Conservation (phyloP, 176 grass and related monocot genomes). For the Juncus effusus region DNA sequence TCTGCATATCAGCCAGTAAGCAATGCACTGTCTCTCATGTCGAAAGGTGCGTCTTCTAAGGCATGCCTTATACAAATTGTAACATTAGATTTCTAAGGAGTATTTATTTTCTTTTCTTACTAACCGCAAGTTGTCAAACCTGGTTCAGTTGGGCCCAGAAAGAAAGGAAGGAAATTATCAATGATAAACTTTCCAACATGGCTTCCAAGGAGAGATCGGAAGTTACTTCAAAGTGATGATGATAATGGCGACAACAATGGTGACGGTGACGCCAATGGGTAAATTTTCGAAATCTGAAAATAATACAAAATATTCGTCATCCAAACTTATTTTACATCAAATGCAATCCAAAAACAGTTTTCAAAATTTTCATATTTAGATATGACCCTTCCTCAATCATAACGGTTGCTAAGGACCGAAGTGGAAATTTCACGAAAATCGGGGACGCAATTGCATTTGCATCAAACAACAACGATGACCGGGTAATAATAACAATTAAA, state of each 20-base stretch:
- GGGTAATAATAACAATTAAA: constrained; percentile 56
- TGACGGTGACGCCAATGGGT: background rate
- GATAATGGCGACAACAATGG: background rate
- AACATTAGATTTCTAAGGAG: too few relatives aligned
- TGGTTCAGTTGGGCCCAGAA: background rate
- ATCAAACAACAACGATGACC: constrained; percentile 29
- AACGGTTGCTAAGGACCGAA: constrained; percentile 57
- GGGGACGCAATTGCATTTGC: constrained; percentile 47
- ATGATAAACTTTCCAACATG: background rate
- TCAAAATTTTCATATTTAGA: background rate
- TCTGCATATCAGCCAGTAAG: constrained; percentile 56
- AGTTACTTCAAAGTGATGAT: constrained; percentile 11
- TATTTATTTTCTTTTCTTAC: background rate
- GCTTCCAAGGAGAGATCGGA: constrained; percentile 11
- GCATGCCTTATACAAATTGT: too few relatives aligned
- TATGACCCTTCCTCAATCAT: constrained; percentile 31
- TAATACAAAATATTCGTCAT: too few relatives aligned
- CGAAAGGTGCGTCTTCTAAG: constrained; percentile 11
- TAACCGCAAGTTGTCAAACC: background rate
- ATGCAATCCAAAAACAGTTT: too few relatives aligned
- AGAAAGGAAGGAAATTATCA: constrained; percentile 17
- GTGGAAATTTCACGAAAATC: constrained; percentile 45
- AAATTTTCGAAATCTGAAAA: too few relatives aligned
- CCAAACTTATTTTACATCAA: too few relatives aligned
- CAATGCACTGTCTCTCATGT: constrained; percentile 67